Base-by-base conservation (phyloP, 768 basidiomycete species). In the Suillus luteus region DNA sequence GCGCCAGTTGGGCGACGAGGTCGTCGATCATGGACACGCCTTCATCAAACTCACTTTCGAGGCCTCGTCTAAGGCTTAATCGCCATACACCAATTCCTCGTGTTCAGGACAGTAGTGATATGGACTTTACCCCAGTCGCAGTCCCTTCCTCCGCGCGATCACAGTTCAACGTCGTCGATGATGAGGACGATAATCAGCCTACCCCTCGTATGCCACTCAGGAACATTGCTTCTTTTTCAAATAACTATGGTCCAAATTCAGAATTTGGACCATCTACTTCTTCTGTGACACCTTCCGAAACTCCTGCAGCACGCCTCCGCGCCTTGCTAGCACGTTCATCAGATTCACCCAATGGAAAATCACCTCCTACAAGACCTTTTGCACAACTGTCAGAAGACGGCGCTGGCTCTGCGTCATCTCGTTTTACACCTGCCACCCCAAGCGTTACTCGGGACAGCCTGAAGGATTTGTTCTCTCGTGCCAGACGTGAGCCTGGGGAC, bases 391-490 rank as follows among this genome's bases (percentile, higher is more conserved):
- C 76, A 14, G 78, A 78, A 12, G 64, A 61, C 12, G 74, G 72
- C 6, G 69, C 73, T 0, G 63, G 55, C 22, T 19, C 38, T 6
- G 71, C 31, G 2, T 59, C 64, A 0, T 15, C 68, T 3, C 70
- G 60, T 27, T 66, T 73, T 4, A 71, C 72, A 15, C 70, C 69
- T 52, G 71, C 69, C 14, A 71, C 76, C 9, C 81, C 82, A 35
- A 87, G 84, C 62, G 68, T 83, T 59, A 83, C 84, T 19, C 83
- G 83, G 55, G 83, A 85, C 66, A 87, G 81, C 71, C 70, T 92
- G 54, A 88, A 81, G 70, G 82, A 85, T 63, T 78, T 92, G 37
- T 90, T 92, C 70, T 84, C 84, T n/a, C 82, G 81, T 62, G 88
- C 86, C 2, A 77, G 86, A 55, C 84, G 86, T 44, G 86, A 88